Conservation (phyloP, 75 land plant genomes). For the Cryptomeria japonica region DNA sequence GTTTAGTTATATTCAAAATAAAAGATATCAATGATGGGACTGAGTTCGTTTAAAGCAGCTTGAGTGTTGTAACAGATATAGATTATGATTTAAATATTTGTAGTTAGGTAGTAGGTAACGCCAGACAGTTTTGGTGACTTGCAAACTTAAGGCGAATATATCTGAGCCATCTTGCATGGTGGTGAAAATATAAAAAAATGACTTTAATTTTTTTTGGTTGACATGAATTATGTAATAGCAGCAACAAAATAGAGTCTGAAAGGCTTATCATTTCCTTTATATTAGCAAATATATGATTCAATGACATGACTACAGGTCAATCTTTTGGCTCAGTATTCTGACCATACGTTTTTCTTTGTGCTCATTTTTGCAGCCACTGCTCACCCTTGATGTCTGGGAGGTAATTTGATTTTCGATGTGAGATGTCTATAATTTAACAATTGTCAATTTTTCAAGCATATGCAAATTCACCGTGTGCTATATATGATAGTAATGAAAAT, state of each 20-base stretch:
- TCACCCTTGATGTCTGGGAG: constrained; percentile 95
- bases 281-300: background rate
- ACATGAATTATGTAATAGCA: background rate
- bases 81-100: background rate
- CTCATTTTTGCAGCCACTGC: constrained; percentile 74
- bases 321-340: background rate
- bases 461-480: background rate
- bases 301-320: background rate
- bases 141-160: background rate
- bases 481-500: background rate
- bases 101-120: background rate
- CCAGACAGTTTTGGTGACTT: background rate
- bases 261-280: background rate
- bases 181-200: background rate
- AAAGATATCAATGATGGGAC: background rate
- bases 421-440: background rate
- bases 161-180: background rate
- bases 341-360: background rate
- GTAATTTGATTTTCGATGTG: constrained; percentile 33
- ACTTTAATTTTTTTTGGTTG: background rate
- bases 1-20: background rate
- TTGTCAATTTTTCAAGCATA: background rate
- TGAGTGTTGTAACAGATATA: background rate
- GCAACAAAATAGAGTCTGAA: background rate
- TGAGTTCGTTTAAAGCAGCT: background rate